Evolutionary conservation across 2,329 filamentous ascomycete genomes (phyloP), one percentile per base, ranked within the genome.

Genomic region (Arthrinium puccinioides): DNA sequence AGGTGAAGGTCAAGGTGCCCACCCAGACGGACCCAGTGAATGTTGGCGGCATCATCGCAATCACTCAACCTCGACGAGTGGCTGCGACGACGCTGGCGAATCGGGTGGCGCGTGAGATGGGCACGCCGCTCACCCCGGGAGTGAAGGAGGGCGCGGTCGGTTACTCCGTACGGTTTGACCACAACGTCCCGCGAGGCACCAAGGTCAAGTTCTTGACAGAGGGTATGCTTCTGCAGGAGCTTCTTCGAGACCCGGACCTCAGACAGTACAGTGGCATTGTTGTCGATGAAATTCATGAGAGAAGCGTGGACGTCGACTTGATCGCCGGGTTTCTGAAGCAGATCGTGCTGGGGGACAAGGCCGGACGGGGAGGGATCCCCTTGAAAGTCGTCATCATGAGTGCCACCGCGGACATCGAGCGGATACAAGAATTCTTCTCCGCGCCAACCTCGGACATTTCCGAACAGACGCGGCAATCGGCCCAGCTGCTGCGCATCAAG

Each of bases 371-470:
- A 7, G 84, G 84, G 5, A 66, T 83, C 21, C 81, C 84, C 1
- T 65, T 98, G 39, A 97, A 95, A 58, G 79, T 97, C 4, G 76
- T 95, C 23, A 77, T 97, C 54, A 98, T 98, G 92, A 96, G 89
- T 70, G 92, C 92, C 34, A 98, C 92, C 6, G 87, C 88, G 25
- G 87, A 97, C 57, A 80, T 95, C 40, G 82, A 90, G 42, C 78
- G 74, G 39, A 78, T 97, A 21, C 71, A 77, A 29, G 66, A 67
- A 0, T 97, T 95, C 57, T 96, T 97, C 63, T 48, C 28, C 1
- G 14, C 21, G 31, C 37, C 26, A n/a, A 26, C 38, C 21, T 33
- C 20, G 6, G 21, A 42, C n/a, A 33, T 48, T 24, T 25, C 38
- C 5, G 29, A 30, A 4, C 48, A 38, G 41, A 25, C 40, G 39